phyloP scores from a whole-genome alignment of 495 filamentous ascomycete species.

The Annulohypoxylon bovei region DNA sequence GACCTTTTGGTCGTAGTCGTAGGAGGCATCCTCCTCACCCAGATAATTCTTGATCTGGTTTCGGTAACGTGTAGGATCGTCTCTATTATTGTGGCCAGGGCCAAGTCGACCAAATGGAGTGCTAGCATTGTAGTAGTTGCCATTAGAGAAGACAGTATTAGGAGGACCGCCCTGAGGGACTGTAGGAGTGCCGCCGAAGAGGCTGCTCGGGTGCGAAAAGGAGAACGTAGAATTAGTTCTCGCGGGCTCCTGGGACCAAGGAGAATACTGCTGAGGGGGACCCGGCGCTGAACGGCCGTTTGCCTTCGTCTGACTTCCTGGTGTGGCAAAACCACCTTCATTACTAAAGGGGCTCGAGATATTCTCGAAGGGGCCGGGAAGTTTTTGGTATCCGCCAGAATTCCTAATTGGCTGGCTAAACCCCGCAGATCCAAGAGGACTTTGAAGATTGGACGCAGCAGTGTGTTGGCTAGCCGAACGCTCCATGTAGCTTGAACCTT shows the following conservation, averaged over 20 bases:
- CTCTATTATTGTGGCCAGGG: constrained; percentile 28
- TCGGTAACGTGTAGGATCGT: constrained; percentile 38
- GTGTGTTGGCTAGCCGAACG: constrained; percentile 27
- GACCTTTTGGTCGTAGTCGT: constrained; percentile 36
- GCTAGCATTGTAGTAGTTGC: constrained; percentile 36
- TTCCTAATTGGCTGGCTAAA: constrained; percentile 3
- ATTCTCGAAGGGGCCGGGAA: not conserved
- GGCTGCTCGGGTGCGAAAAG: constrained; percentile 51
- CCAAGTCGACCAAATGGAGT: constrained; percentile 39
- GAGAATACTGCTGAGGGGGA: constrained; percentile 20
- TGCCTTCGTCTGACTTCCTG: constrained; percentile 7
- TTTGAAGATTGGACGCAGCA: constrained; percentile 7
- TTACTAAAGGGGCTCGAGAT: constrained; percentile 21
- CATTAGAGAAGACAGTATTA: constrained; percentile 36
- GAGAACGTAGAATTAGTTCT: constrained; percentile 40
- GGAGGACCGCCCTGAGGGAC: constrained; percentile 14
- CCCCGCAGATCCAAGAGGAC: constrained; percentile 21
- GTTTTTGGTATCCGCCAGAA: not conserved
- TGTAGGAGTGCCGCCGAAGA: constrained; percentile 46
- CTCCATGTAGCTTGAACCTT: constrained; percentile 27
- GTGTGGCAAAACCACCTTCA: constrained; percentile 5
- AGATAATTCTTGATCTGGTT: constrained; percentile 28
- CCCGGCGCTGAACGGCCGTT: constrained; percentile 6
- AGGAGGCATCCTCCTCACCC: constrained; percentile 22
- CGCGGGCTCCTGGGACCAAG: constrained; percentile 11